Conservation (phyloP, 2,329 filamentous ascomycete species). For the Fusarium vanettenii region DNA sequence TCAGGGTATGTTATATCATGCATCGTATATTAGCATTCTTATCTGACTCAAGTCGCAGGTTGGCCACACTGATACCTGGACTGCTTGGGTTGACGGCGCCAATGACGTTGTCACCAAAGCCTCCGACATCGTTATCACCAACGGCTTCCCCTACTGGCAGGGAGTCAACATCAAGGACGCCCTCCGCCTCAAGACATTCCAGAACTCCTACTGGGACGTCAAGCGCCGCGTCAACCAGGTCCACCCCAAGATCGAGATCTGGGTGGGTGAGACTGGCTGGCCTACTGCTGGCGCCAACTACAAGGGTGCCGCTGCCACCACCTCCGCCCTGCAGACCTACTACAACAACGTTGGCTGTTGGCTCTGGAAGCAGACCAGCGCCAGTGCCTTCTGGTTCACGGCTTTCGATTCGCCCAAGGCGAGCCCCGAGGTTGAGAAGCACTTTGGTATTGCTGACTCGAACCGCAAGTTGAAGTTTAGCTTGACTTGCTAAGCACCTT, state of each 20-base stretch:
- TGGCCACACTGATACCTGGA: conserved; percentile 42
- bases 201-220: conserved; percentile 36
- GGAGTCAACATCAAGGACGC: conserved; percentile 39
- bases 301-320: conserved; percentile 30
- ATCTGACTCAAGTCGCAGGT: conserved; percentile 23
- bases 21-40: neutral
- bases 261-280: conserved; percentile 42
- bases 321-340: conserved; percentile 27
- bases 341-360: conserved; percentile 39
- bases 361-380: conserved; percentile 31
- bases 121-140: conserved; percentile 38
- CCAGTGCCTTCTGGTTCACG: conserved; percentile 41
- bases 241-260: conserved; percentile 30
- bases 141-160: conserved; percentile 42
- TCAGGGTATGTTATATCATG: conserved; percentile 19
- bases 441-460: conserved; percentile 37
- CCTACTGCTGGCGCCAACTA: conserved; percentile 34
- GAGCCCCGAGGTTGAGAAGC: conserved; percentile 39
- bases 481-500: conserved; percentile 29
- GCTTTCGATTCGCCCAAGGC: conserved; percentile 32
- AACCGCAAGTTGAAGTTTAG: conserved; percentile 40
- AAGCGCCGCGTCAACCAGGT: conserved; percentile 36
- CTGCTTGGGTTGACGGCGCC: conserved; percentile 39
- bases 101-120: conserved; percentile 41
- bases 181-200: conserved; percentile 39